Percentiles rank a stretch among this genome's conserved stretches.
phyloP scores from a whole-genome alignment of 768 basidiomycete species.

The Hypholoma fasciculare region DNA sequence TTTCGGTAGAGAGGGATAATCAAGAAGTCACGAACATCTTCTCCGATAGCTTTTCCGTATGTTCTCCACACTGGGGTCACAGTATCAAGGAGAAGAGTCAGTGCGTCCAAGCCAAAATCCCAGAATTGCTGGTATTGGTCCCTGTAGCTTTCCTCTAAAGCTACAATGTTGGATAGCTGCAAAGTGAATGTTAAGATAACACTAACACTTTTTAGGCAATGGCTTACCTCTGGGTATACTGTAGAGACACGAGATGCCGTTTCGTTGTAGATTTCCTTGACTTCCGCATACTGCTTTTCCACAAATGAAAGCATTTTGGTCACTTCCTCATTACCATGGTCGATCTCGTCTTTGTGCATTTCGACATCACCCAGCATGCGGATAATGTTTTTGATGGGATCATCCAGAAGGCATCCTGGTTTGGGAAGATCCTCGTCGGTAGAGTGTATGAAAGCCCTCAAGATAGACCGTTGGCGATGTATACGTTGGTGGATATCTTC shows the following conservation, averaged over 20 bases:
- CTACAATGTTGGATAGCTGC: conserved; percentile 70
- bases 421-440: conserved; percentile 19
- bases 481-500: conserved; percentile 74
- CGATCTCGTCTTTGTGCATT: conserved; percentile 42
- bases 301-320: conserved; percentile 49
- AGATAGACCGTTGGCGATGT: conserved; percentile 56
- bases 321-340: conserved; percentile 47
- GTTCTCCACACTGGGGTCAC: conserved; percentile 81
- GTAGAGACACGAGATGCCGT: conserved; percentile 69
- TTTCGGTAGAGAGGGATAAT: conserved; percentile 83
- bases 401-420: conserved; percentile 47
- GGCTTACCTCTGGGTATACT: conserved; percentile 72
- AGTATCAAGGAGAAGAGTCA: conserved; percentile 74
- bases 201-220: background rate
- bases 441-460: conserved; percentile 44
- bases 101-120: conserved; percentile 78
- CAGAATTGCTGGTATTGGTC: conserved; percentile 81
- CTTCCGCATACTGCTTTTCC: conserved; percentile 50
- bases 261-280: conserved; percentile 67
- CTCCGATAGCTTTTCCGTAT: conserved; percentile 79
- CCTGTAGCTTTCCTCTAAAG: conserved; percentile 75
- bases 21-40: conserved; percentile 78
- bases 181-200: conserved; percentile 1
- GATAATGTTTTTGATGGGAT: conserved; percentile 52
- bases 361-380: conserved; percentile 53